Base-by-base conservation (phyloP, 495 filamentous ascomycete genomes). In the Alectoria sarmentosa region DNA sequence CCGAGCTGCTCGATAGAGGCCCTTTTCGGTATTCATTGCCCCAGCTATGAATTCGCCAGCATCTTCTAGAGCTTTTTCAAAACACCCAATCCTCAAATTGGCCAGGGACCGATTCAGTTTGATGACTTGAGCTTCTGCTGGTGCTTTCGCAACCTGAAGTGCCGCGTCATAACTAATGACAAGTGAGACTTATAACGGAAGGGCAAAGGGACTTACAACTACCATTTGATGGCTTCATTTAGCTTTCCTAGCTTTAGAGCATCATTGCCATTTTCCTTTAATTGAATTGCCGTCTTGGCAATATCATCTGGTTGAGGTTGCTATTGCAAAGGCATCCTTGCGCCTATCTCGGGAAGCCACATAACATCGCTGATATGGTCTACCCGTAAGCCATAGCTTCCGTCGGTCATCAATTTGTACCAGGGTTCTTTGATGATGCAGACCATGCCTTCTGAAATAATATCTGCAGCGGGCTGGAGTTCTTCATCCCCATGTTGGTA, bases 341-440 rank as follows among this genome's bases (percentile, higher is more conserved):
- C 46, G 59, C 79, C 75, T 38, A 66, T 64, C 3, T 64, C 62
- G 19, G 73, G 64, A 19, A 81, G 42, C 60, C 73, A 69, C 5
- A 72, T 67, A 30, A 83, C 60, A 64, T 84, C 80, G 15, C 76
- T 79, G 23, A 79, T 67, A 75, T 86, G 82, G 60, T 85, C 83
- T 14, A 84, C 79, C 14, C 81, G 74, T 21, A 85, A 63, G 6
- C 69, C 73, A 68, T 75, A 79, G 6, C 65, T 55, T 7, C 77
- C 77, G 61, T 78, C 67, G 4, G 65, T 67, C 59, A 69, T 76
- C 0, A 69, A 41, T 60, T 79, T 80, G 57, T 79, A 71, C 66
- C 79, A 84, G 4, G 83, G 82, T 63, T 84, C 83, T 68, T 84
- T 84, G 65, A 85, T 63, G 23, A 80, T 60, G 2, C 78, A 61